A percentile compares a stretch with the other conserved stretches of the same genome.
Evolutionary conservation across 177 flowering plant genomes (phyloP).

Genomic region (Vitis hybrid): DNA sequence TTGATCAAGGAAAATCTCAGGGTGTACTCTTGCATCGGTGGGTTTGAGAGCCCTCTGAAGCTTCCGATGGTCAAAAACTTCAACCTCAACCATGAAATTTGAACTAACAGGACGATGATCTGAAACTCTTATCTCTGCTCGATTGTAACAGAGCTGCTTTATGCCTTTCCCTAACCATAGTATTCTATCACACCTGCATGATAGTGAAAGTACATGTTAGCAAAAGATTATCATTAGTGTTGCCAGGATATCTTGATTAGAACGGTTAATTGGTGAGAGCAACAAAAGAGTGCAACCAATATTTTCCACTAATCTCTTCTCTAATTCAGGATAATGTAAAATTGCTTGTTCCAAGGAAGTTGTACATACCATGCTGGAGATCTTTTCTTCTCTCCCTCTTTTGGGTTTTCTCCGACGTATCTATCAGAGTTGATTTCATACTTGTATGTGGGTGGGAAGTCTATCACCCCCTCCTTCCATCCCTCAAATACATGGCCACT

Average conservation of each 20-base stretch:
- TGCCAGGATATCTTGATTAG: background rate
- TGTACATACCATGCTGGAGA: constrained; percentile 89
- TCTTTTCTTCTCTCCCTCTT: constrained; percentile 94
- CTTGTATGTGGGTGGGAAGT: constrained; percentile 95
- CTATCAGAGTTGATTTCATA: constrained; percentile 76
- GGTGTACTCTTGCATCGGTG: constrained; percentile 57
- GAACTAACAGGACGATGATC: constrained; percentile 98
- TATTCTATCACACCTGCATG: constrained; percentile 60
- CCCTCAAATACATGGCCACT: constrained; percentile 86
- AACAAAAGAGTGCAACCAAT: too few relatives aligned
- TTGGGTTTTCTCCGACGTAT: constrained; percentile 79
- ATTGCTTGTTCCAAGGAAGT: background rate
- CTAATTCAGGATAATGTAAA: background rate
- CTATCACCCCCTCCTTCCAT: constrained; percentile 87
- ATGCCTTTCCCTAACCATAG: constrained; percentile 87
- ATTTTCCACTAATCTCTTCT: background rate
- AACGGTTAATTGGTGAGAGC: background rate
- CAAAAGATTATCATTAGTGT: background rate
- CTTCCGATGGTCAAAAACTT: constrained; percentile 75
- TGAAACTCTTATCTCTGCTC: constrained; percentile 64
- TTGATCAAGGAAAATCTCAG: constrained; percentile 52
- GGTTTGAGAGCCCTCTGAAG: constrained; percentile 64
- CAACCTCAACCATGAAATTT: constrained; percentile 64
- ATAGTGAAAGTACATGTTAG: background rate
- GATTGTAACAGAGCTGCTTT: constrained; percentile 63